Evolutionary conservation across 2,329 filamentous ascomycete species (phyloP).

Genomic region (Cladorrhinum sp.): DNA sequence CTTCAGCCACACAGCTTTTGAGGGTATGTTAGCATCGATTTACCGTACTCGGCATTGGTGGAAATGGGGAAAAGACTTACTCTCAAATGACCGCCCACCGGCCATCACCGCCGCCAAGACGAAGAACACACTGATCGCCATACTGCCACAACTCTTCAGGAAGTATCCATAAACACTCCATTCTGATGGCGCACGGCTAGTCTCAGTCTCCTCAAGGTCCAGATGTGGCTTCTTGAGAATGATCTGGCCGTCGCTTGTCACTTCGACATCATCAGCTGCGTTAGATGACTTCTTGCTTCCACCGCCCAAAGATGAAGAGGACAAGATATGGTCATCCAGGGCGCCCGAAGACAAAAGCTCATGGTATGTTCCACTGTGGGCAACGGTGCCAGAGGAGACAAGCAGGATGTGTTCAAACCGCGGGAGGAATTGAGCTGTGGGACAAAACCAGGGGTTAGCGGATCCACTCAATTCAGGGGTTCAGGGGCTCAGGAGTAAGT

Average conservation of each 20-base stretch:
- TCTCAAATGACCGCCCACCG: conserved; percentile 12
- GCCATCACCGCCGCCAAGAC: conserved; percentile 10
- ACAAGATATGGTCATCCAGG: conserved; percentile 6
- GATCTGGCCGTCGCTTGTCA: conserved; percentile 12
- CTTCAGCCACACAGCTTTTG: conserved; percentile 16
- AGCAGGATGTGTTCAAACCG: conserved; percentile 9
- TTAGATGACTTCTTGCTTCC: background rate
- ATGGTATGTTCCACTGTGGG: conserved; percentile 6
- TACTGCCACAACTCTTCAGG: conserved; percentile 9
- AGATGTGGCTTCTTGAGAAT: conserved; percentile 10
- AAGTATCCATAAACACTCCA: conserved; percentile 14
- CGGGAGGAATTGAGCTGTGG: conserved; percentile 11
- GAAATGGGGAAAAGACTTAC: conserved; percentile 4
- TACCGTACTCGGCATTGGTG: too few species aligned
- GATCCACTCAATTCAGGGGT: background rate
- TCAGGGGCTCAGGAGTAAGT: background rate
- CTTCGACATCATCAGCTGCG: conserved; percentile 7
- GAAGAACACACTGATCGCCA: conserved; percentile 13
- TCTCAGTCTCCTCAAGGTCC: conserved; percentile 8
- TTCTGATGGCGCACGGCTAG: conserved; percentile 11
- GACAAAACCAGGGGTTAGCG: background rate
- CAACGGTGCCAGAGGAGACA: conserved; percentile 8
- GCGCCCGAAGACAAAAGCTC: conserved; percentile 7
- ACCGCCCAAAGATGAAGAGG: background rate
- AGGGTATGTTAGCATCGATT: background rate